Evolutionary conservation across 2,329 filamentous ascomycete species (phyloP).

Genomic region (Phialophora verrucosa): DNA sequence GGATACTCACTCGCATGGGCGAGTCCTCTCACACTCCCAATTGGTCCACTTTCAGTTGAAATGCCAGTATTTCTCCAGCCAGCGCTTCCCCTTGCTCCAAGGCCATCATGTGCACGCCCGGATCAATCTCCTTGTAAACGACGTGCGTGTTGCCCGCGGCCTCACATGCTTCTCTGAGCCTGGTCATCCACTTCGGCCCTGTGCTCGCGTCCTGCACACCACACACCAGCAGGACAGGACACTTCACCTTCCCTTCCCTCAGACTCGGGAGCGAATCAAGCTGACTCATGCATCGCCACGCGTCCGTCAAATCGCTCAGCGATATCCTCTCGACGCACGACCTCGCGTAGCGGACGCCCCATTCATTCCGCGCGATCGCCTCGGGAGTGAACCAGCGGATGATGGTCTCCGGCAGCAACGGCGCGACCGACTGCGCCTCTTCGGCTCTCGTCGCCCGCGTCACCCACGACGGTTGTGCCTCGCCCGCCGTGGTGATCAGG

Average conservation of each 20-base stretch:
- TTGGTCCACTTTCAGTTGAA: slow-evolving; percentile 7
- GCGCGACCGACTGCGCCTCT: not conserved
- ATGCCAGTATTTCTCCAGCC: slow-evolving; percentile 15
- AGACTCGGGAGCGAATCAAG: slow-evolving; percentile 12
- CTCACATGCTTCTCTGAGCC: slow-evolving; percentile 16
- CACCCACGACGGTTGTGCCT: slow-evolving; percentile 14
- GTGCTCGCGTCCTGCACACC: slow-evolving; percentile 22
- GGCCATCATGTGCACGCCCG: slow-evolving; percentile 27
- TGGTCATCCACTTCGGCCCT: slow-evolving; percentile 14
- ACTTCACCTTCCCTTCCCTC: slow-evolving; percentile 9
- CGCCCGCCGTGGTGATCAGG: slow-evolving; percentile 20
- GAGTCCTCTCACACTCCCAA: not conserved
- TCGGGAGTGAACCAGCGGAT: slow-evolving; percentile 24
- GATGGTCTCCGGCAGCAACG: slow-evolving; percentile 17
- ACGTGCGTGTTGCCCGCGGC: not conserved
- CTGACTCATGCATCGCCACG: slow-evolving; percentile 19
- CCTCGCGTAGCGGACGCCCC: slow-evolving; percentile 23
- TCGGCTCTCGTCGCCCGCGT: slow-evolving; percentile 20
- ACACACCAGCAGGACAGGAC: slow-evolving; percentile 20
- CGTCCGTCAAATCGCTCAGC: slow-evolving; percentile 18
- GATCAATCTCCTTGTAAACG: slow-evolving; percentile 22
- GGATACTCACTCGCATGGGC: too few relatives aligned
- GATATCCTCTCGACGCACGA: slow-evolving; percentile 20
- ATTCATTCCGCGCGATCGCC: slow-evolving; percentile 21
- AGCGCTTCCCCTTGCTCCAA: slow-evolving; percentile 20